Base-by-base conservation (phyloP, 164 flowering plant genomes). In the Aristolochia californica region DNA sequence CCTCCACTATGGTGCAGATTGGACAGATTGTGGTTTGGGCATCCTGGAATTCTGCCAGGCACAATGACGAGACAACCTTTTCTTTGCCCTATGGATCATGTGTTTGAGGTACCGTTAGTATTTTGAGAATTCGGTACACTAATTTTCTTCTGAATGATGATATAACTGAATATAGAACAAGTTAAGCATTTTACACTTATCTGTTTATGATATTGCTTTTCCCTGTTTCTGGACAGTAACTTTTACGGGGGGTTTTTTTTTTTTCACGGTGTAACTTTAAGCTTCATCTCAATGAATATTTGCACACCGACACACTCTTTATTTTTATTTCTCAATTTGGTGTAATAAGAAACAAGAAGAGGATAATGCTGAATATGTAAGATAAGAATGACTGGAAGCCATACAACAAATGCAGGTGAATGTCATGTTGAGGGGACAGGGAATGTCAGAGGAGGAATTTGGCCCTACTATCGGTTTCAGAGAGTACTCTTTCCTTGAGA, bases 1-100 rank as follows among this genome's bases (percentile, higher is more conserved):
- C 97, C 99, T 71, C 95, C 95, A 58, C 57, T 94, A 62, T 94
- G 99, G 97, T 94, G 99, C 83, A 84, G 96, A 75, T 71, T 94
- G 74, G 99, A 94, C 74, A 82, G 99, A 68, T 70, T 94, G 38
- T 94, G 99, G 99, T 94, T 85, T 78, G 69, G 77, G 43, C 99
- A 94, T 79, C 95, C 99, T 43, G 99, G 99, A 62, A 65, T 79
- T 70, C 55, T 94, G 59, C 64, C 53, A n/a, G 97, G 99, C 13
- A 68, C 91, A 56, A 23, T 94, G 81, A 94, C 97, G 27, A 75
- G 89, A 62, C 97, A 83, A 64, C 99, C 97, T 60, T 94, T 90
- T 65, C 45, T 94, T 48, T 94, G 99, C 75, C 99, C 99, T 60
- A 60, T 94, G 78, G 99, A 94, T 72, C 99, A 94, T 72, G 95